Conservation (phyloP, 1,284 basidiomycete genomes). For the Mycosarcoma mackinlayi region DNA sequence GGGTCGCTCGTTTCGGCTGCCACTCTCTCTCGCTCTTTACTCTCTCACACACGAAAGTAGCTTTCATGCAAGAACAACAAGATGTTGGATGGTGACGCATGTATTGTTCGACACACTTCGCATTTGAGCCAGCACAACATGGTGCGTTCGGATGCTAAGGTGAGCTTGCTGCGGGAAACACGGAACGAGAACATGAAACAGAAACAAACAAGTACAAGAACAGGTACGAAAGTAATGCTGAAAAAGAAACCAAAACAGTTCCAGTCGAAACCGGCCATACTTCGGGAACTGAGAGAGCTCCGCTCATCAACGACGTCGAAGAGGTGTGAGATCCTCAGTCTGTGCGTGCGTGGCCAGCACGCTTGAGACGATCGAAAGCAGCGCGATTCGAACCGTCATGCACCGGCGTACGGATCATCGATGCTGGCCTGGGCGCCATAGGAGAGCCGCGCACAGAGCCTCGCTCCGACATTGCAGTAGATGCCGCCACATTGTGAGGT, state of each 20-base stretch:
- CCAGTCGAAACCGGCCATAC: too few relatives aligned
- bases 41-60: too few relatives aligned
- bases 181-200: neutral
- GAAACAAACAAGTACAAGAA: neutral
- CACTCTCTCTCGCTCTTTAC: too few relatives aligned
- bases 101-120: slow-evolving; percentile 23
- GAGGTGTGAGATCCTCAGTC: slow-evolving; percentile 41
- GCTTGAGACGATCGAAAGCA: slow-evolving; percentile 45
- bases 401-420: slow-evolving; percentile 37
- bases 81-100: too few relatives aligned
- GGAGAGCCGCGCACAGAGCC: slow-evolving; percentile 25
- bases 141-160: slow-evolving; percentile 5
- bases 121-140: neutral
- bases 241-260: slow-evolving; percentile 5
- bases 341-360: slow-evolving; percentile 44
- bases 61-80: too few relatives aligned
- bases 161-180: slow-evolving; percentile 4
- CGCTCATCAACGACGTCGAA: slow-evolving; percentile 29
- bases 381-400: slow-evolving; percentile 36
- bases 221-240: neutral
- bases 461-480: slow-evolving; percentile 16
- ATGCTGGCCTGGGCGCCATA: slow-evolving; percentile 22
- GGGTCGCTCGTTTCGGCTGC: too few relatives aligned
- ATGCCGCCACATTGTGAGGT: slow-evolving; percentile 12
- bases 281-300: too few relatives aligned